Percentiles rank a stretch among this genome's conserved stretches.
Evolutionary conservation across 768 basidiomycete genomes (phyloP).

Genomic region (Leccinum disarticulatum): DNA sequence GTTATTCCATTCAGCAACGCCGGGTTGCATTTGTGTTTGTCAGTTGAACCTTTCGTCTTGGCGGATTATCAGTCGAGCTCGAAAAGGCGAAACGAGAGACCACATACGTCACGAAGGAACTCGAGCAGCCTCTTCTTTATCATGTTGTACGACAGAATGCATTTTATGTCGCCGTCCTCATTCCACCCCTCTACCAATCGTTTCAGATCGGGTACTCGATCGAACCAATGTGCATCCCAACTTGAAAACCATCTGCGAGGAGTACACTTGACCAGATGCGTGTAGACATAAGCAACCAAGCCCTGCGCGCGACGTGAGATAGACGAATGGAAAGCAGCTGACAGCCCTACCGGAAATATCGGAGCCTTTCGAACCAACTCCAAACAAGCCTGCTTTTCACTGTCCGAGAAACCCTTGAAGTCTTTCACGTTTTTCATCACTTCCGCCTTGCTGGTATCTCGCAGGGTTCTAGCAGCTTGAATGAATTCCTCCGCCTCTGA

Average conservation of each 20-base stretch:
- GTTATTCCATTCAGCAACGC: slow-evolving; percentile 16
- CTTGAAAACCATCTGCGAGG: slow-evolving; percentile 8
- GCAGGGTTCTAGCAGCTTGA: slow-evolving; percentile 12
- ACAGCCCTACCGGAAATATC: slow-evolving; percentile 25
- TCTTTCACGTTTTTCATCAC: slow-evolving; percentile 19
- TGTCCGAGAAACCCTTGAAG: slow-evolving; percentile 14
- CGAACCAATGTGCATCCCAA: slow-evolving; percentile 9
- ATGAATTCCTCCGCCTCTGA: neutral
- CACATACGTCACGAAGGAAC: slow-evolving; percentile 20
- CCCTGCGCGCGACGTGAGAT: slow-evolving; percentile 20
- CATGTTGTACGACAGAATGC: slow-evolving; percentile 13
- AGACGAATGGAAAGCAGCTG: neutral
- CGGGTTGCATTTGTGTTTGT: slow-evolving; percentile 26
- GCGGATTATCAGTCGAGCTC: slow-evolving; percentile 9
- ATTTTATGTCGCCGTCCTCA: slow-evolving; percentile 2
- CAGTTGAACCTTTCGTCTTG: slow-evolving; percentile 10
- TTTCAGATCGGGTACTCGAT: slow-evolving; percentile 8
- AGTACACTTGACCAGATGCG: slow-evolving; percentile 24
- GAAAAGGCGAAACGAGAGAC: neutral
- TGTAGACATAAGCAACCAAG: slow-evolving; percentile 30
- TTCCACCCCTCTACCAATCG: slow-evolving; percentile 10
- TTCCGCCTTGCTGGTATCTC: slow-evolving; percentile 11
- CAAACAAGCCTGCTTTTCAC: slow-evolving; percentile 13
- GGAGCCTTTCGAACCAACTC: slow-evolving; percentile 15
- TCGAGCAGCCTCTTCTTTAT: slow-evolving; percentile 13